Conservation (phyloP, 2,329 filamentous ascomycete genomes). For the Fusarium redolens region DNA sequence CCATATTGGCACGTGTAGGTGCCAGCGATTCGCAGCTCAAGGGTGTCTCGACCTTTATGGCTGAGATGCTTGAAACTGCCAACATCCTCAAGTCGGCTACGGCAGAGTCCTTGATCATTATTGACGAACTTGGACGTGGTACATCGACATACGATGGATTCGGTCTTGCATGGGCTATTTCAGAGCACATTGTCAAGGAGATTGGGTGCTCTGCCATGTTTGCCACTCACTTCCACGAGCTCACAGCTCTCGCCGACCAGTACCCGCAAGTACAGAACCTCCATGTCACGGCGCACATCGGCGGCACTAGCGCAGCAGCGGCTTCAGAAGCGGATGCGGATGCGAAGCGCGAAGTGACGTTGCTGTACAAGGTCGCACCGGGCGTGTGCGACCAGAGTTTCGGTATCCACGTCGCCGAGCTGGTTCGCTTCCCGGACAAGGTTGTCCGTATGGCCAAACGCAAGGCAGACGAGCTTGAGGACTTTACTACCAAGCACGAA, state of each 20-base stretch:
- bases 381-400: constrained; percentile 98
- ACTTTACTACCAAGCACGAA: constrained; percentile 86
- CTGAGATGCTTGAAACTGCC: constrained; percentile 98
- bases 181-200: constrained; percentile 94
- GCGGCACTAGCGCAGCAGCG: constrained; percentile 57
- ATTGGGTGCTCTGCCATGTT: constrained; percentile 96
- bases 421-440: constrained; percentile 95
- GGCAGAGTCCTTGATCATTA: constrained; percentile 95
- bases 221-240: constrained; percentile 97
- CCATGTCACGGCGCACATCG: constrained; percentile 95
- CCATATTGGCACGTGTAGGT: constrained; percentile 93
- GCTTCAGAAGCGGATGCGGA: constrained; percentile 52
- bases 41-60: constrained; percentile 99
- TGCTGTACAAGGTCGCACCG: constrained; percentile 95
- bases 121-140: constrained; percentile 95
- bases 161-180: constrained; percentile 98
- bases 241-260: constrained; percentile 89
- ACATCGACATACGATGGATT: constrained; percentile 99
- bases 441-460: constrained; percentile 99
- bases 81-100: constrained; percentile 99
- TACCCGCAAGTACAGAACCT: constrained; percentile 91
- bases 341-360: constrained; percentile 83
- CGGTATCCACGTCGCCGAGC: constrained; percentile 96
- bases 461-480: constrained; percentile 97
- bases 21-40: constrained; percentile 97